Evolutionary conservation across 371 early-diverging fungal genomes (phyloP).

Genomic region (Funneliformis caledonium): DNA sequence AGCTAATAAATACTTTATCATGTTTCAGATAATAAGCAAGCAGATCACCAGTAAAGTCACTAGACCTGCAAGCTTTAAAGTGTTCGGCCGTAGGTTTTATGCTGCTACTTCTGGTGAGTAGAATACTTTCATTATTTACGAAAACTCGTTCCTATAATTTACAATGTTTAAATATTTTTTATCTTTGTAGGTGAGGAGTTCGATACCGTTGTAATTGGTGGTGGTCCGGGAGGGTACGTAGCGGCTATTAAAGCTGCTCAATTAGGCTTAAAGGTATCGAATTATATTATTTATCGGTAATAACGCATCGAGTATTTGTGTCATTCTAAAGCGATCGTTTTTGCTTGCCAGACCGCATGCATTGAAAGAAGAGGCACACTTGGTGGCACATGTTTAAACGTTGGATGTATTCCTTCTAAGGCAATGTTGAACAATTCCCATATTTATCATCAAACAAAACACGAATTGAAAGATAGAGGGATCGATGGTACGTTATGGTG

Average conservation of each 20-base stretch:
- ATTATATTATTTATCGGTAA: background rate
- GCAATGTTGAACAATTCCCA: slow-evolving; percentile 98
- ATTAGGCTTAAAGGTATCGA: slow-evolving; percentile 89
- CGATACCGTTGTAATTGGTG: slow-evolving; percentile 90
- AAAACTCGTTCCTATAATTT: no score
- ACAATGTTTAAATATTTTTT: background rate
- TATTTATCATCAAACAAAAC: slow-evolving; percentile 91
- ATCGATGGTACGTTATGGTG: slow-evolving; percentile 73
- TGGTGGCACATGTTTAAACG: slow-evolving; percentile 98
- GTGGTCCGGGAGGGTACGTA: slow-evolving; percentile 98
- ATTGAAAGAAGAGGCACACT: slow-evolving; percentile 95
- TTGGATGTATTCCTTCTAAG: slow-evolving; percentile 99
- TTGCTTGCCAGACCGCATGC: slow-evolving; percentile 81
- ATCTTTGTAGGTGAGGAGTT: slow-evolving; percentile 53
- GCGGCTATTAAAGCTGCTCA: slow-evolving; percentile 99
- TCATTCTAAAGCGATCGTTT: background rate
- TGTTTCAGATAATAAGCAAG: background rate
- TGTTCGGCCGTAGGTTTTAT: background rate
- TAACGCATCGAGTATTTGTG: background rate
- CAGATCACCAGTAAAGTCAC: background rate
- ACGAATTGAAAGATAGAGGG: slow-evolving; percentile 91
- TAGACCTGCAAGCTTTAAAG: background rate
- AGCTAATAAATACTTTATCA: background rate
- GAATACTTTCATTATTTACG: background rate
- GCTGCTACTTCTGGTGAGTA: background rate